These are phyloP conservation scores for Fusarium oligoseptatum DNA, from an alignment of 2,329 filamentous ascomycete species.

Conservation along the genomic window DNA sequence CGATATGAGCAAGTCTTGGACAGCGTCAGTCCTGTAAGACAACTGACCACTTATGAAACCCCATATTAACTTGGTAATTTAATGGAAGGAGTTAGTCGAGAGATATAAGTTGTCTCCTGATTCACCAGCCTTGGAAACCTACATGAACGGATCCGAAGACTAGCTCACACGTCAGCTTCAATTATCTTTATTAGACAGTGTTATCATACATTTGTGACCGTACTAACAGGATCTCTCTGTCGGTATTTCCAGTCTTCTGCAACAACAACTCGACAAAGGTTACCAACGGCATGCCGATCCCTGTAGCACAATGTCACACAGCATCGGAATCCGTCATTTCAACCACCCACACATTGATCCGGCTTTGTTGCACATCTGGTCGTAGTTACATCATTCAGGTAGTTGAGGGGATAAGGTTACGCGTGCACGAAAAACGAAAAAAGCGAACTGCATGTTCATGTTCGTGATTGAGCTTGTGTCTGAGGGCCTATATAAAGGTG, in stretches of 20 bases:
- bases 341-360: neutral
- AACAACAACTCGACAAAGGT: neutral
- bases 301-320: neutral
- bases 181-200: neutral
- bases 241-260: neutral
- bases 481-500: neutral
- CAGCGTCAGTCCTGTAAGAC: neutral
- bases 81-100: neutral
- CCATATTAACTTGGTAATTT: too few species aligned
- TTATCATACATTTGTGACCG: neutral
- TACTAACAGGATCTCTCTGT: neutral
- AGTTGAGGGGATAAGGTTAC: neutral
- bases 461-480: neutral
- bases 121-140: neutral
- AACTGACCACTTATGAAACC: neutral
- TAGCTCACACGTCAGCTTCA: neutral
- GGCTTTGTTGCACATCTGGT: neutral
- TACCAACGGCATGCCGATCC: neutral
- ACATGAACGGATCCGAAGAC: neutral
- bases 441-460: neutral
- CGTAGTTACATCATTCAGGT: neutral
- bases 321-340: neutral
- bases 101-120: neutral
- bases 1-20: neutral
- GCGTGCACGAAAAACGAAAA: neutral